These are phyloP conservation scores for Orychophragmus violaceus DNA, from an alignment of 345 rosid species.

Conservation along the genomic window DNA sequence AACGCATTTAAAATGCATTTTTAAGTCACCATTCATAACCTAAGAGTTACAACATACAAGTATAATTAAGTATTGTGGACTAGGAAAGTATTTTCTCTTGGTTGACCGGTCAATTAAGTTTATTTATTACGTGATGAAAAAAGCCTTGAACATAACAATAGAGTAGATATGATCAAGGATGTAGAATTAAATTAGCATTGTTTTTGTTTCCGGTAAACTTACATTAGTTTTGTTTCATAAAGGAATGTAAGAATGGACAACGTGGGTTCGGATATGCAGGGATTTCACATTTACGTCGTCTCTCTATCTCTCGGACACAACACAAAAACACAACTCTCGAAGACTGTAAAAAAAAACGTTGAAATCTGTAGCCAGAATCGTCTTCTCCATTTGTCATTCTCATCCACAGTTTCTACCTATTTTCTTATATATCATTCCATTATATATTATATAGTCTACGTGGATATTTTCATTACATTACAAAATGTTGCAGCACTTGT, in stretches of 20 bases:
- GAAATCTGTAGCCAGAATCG: slow-evolving; percentile 78
- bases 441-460: neutral
- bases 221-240: neutral
- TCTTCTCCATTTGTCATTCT: slow-evolving; percentile 88
- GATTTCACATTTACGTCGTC: slow-evolving; percentile 56
- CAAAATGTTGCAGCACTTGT: slow-evolving; percentile 31
- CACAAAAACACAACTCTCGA: slow-evolving; percentile 55
- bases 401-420: slow-evolving; percentile 39
- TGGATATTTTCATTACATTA: slow-evolving; percentile 15
- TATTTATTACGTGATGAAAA: neutral
- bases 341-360: slow-evolving; percentile 46
- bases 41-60: too few relatives aligned
- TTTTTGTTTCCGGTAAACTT: neutral
- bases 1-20: too few relatives aligned
- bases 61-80: neutral
- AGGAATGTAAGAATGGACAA: slow-evolving; percentile 39
- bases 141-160: neutral
- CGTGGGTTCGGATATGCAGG: slow-evolving; percentile 47
- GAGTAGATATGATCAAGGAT: neutral
- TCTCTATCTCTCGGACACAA: slow-evolving; percentile 6
- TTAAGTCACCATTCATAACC: too few relatives aligned
- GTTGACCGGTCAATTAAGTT: slow-evolving; percentile 5
- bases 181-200: neutral
- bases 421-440: neutral
- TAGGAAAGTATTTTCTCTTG: neutral